Base-by-base conservation (phyloP, 1,284 basidiomycete species). In the Serendipita sp. region DNA sequence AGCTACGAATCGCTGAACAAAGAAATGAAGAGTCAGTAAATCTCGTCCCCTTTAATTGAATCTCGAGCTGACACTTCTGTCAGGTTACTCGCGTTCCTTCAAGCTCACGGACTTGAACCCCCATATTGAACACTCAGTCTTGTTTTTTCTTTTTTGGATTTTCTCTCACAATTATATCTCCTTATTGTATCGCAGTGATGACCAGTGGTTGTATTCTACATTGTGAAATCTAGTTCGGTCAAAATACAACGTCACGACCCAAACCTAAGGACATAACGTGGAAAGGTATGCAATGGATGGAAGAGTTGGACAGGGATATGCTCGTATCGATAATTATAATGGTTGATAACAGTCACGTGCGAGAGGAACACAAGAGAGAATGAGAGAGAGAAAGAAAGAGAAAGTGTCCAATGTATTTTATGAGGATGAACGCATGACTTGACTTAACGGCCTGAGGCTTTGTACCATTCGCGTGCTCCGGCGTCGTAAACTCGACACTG, bases 21-120 rank as follows among this genome's bases (percentile, higher is more conserved):
- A 84, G 90, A 72, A 80, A 82, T 65, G 87, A 89, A 71, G 86
- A 91, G 88, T 92, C 71, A 71, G 88, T 79, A 38, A 5, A 6
- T 12, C 35, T 38, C 12, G 35, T 38, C 35, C 12, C 35, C 35
- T 38, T 6, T 12, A 29, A 34, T 65, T 64, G 44, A 61, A 44
- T 26, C 30, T 67, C 60, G 42, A 32, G 34, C 29, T 15, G n/a
- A 32, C 13, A n/a, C 8, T 65, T 55, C 63, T 64, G 34, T 29
- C 66, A 89, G 87, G 69, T 88, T 84, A 82, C 79, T 77, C 61
- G 75, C 76, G 62, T 73, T 89, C 64, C 77, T 90, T 64, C 80
- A 82, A 63, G 74, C 78, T 53, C 82, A 85, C 71, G 84, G 82
- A 63, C 75, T 86, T 58, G 53, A 58, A 29, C 53, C 53, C 5